Base-by-base conservation (phyloP, 1,139 yeast species). In the Arxiozyma slooffiae region DNA sequence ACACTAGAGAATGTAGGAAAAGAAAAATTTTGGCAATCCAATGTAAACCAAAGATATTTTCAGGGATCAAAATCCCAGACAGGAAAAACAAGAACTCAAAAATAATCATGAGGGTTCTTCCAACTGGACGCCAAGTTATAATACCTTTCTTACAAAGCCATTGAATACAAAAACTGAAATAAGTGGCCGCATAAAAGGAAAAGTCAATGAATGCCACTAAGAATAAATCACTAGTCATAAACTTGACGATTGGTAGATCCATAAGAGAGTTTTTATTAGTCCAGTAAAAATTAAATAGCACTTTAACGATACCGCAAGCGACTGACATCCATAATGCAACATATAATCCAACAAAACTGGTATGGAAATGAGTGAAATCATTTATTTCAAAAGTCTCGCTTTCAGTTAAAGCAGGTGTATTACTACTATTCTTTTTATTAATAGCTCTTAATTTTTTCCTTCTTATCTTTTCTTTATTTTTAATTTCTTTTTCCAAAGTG, bases 1-100 rank as follows among this genome's bases (percentile, higher is more conserved):
- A 70, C 3, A 90, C 97, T 48, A 87, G 72, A 20, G 87, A 79
- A 65, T 90, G 97, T 52, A 90, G 72, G 52, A 85, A 75, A 55
- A 90, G 69, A 60, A 85, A 90, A 39, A 89, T 89, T 60, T 81
- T 81, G 1, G 87, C 96, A 52, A 88, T 83, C 97, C 97, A 90
- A 7, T 89, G 87, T 60, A 75, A 85, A 30, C 73, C 67, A 20
- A 59, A 48, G 51, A 68, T 63, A 46, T 69, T 68, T 44, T 80
- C 77, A 4, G 89, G 79, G 59, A 78, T 71, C 56, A 71, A 64
- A 36, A 80, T 60, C 56, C 76, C 80, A 39, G 69, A 63, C 14
- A 70, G 57, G n/a, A 84, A 63, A 57, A 72, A 80, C 0, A 56
- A 52, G 4, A 78, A 52, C 58, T 85, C 90, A 64, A 75, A 85